phyloP scores from a whole-genome alignment of 2,329 filamentous ascomycete genomes.

The Pezicula neosporulosa region DNA sequence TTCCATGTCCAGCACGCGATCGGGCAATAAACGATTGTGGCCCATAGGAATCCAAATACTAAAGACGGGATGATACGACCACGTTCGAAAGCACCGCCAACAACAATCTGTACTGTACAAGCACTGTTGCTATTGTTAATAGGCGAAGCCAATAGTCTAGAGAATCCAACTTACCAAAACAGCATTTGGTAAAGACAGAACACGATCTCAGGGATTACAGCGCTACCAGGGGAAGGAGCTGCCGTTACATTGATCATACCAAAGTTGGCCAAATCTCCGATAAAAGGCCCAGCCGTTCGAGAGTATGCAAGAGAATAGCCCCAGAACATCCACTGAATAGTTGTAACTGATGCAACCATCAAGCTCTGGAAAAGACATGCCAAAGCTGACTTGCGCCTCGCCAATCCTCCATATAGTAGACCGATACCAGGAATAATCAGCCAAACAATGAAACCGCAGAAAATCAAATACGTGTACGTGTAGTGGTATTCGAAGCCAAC shows the following conservation, averaged over 20 bases:
- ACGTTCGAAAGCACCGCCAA: conserved; percentile 56
- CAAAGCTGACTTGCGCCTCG: conserved; percentile 58
- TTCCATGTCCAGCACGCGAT: conserved; percentile 69
- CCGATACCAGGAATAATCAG: conserved; percentile 66
- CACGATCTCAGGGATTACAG: conserved; percentile 58
- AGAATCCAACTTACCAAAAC: conserved; percentile 42
- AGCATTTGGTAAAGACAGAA: conserved; percentile 65
- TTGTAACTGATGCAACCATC: conserved; percentile 50
- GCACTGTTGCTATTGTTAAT: conserved; percentile 24
- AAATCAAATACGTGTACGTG: conserved; percentile 55
- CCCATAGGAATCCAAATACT: conserved; percentile 61
- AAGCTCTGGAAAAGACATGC: conserved; percentile 60
- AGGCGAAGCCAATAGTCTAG: background rate
- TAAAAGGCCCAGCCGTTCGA: conserved; percentile 56
- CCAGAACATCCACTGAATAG: conserved; percentile 61
- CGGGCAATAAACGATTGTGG: conserved; percentile 61
- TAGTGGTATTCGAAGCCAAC: conserved; percentile 58
- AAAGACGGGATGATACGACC: conserved; percentile 62
- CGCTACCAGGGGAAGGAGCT: conserved; percentile 55
- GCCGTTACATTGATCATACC: conserved; percentile 57
- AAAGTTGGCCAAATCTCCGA: conserved; percentile 59
- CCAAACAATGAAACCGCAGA: conserved; percentile 60
- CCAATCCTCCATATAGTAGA: conserved; percentile 60
- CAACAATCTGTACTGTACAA: conserved; percentile 60
- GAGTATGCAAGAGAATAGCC: conserved; percentile 63